Conservation (phyloP, 176 grass and related monocot species). For the Aegilops umbellulata region DNA sequence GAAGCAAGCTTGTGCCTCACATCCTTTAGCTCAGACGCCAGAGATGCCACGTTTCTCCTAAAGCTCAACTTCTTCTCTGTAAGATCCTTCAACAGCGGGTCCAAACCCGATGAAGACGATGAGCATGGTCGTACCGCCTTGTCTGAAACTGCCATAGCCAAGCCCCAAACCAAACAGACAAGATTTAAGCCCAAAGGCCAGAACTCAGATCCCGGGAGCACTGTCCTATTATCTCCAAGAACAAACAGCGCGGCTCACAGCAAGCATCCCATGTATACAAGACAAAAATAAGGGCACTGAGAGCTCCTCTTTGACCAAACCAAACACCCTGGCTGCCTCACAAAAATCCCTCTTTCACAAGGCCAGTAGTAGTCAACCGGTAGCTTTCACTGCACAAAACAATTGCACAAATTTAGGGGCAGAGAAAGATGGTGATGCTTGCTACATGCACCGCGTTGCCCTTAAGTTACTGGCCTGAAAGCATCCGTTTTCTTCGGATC, state of each 20-base stretch:
- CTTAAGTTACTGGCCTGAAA: background rate
- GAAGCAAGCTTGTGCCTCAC: conserved; percentile 50
- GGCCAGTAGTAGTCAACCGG: conserved; percentile 13
- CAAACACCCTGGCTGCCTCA: conserved; percentile 18
- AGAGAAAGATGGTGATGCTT: background rate
- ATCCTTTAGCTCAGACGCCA: conserved; percentile 88
- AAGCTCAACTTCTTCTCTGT: conserved; percentile 91
- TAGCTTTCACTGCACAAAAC: conserved; percentile 42
- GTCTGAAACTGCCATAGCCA: conserved; percentile 43
- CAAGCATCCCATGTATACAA: conserved; percentile 22
- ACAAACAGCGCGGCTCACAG: background rate
- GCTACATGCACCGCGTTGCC: background rate
- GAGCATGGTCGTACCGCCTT: conserved; percentile 32
- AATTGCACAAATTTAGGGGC: background rate
- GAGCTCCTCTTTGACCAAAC: conserved; percentile 32
- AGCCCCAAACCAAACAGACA: background rate
- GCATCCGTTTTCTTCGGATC: conserved; percentile 11
- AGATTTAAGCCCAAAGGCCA: background rate
- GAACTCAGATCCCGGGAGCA: background rate
- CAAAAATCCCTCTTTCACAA: conserved; percentile 6
- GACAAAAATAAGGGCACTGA: conserved; percentile 13
- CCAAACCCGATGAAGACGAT: conserved; percentile 42
- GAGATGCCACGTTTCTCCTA: conserved; percentile 66
- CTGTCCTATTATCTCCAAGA: conserved; percentile 17
- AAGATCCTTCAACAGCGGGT: conserved; percentile 86